Percentiles rank a stretch among this genome's conserved stretches.
phyloP scores from a whole-genome alignment of 495 filamentous ascomycete genomes.

The Parachaetomium inaequale region DNA sequence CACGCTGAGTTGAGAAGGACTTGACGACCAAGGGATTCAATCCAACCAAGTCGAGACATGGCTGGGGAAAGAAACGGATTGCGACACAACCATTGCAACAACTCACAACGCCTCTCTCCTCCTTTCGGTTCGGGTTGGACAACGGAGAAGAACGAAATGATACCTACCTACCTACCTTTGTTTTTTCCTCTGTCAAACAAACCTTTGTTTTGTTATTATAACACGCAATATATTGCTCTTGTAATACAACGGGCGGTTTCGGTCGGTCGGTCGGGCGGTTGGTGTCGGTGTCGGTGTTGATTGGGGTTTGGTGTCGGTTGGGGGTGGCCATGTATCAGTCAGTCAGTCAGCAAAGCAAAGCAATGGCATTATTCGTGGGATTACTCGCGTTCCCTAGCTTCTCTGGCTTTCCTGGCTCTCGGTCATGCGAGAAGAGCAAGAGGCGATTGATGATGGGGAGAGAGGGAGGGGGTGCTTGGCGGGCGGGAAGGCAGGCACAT shows the following conservation, averaged over 20 bases:
- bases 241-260: not conserved
- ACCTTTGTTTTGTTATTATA: not conserved
- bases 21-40: not conserved
- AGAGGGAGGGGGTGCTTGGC: no score
- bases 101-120: not conserved
- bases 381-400: no score
- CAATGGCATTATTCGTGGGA: no score
- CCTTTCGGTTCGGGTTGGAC: not conserved
- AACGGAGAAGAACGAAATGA: not conserved
- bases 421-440: no score
- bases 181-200: not conserved
- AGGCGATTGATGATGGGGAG: no score
- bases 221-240: slow-evolving; percentile 5
- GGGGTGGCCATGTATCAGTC: not conserved
- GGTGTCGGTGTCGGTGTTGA: not conserved
- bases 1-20: not conserved
- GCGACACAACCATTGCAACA: not conserved
- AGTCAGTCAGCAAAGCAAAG: no score
- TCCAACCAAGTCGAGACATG: not conserved
- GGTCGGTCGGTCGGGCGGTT: not conserved
- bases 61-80: not conserved
- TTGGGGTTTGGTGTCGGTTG: not conserved
- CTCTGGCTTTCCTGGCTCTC: no score
- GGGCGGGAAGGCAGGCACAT: no score
- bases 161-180: not conserved